Evolutionary conservation across 306 rosid species (phyloP).

Genomic region (Parietaria judaica): DNA sequence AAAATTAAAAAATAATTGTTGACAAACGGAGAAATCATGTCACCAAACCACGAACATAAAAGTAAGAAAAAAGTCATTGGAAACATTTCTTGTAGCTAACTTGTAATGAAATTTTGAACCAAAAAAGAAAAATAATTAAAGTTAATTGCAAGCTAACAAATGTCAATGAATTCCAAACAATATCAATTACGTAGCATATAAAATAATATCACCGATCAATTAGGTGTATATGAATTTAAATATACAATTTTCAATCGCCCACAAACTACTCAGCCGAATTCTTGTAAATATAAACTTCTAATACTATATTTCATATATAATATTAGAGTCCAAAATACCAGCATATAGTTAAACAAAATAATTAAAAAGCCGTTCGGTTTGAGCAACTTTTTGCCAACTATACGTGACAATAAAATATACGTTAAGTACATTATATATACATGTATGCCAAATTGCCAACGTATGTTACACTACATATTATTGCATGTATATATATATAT

Average conservation of each 20-base stretch:
- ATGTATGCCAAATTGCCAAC: not conserved
- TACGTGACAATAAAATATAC: not conserved
- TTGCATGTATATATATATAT: too few species aligned
- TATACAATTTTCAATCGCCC: not conserved
- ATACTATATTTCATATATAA: not conserved
- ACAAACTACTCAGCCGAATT: conserved; percentile 4
- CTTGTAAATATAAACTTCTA: not conserved
- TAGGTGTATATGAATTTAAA: not conserved
- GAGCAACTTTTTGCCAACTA: not conserved
- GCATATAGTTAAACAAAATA: not conserved
- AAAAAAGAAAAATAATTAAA: too few species aligned
- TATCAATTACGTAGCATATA: too few species aligned
- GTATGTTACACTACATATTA: not conserved
- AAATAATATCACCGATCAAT: not conserved
- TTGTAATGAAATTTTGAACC: too few species aligned
- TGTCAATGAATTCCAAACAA: too few species aligned
- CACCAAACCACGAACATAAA: too few species aligned
- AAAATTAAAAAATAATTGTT: too few species aligned
- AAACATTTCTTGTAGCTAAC: too few species aligned
- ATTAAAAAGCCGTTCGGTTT: not conserved
- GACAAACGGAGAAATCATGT: too few species aligned
- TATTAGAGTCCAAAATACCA: not conserved
- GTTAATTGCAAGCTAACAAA: too few species aligned
- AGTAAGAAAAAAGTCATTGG: too few species aligned
- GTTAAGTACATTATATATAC: not conserved